Percentiles rank a stretch among this genome's conserved stretches.
phyloP scores from a whole-genome alignment of 169 alveolate species.

The Eimeria maxima region DNA sequence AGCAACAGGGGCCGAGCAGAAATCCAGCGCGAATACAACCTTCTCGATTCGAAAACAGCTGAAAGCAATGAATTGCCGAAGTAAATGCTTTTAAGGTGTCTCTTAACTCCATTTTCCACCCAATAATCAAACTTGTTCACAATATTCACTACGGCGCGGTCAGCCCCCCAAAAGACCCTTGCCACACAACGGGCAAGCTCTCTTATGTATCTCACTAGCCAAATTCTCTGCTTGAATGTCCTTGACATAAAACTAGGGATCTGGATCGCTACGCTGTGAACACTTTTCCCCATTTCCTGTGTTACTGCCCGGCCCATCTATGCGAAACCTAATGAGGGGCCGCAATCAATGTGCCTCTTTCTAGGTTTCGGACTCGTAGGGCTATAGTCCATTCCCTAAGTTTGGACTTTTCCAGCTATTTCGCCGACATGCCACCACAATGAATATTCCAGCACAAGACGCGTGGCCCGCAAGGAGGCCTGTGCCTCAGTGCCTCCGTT shows the following conservation, averaged over 20 bases:
- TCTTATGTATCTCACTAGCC: background rate
- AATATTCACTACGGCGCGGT: background rate
- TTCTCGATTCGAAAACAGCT: background rate
- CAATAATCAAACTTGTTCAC: background rate
- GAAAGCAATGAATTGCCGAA: background rate
- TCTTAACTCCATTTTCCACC: background rate
- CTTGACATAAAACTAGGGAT: background rate
- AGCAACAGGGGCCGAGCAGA: background rate
- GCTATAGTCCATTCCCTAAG: background rate
- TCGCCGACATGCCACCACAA: constrained; percentile 35
- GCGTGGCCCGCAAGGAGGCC: background rate
- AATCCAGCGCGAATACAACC: background rate
- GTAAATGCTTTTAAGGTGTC: background rate
- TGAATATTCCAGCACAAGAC: background rate
- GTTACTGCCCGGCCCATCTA: background rate
- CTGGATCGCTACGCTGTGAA: background rate
- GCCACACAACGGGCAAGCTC: background rate
- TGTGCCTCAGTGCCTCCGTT: background rate
- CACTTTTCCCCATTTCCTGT: background rate
- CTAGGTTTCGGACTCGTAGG: background rate
- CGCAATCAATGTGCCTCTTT: background rate
- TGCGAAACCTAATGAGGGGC: background rate
- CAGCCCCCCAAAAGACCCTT: background rate
- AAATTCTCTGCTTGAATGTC: background rate
- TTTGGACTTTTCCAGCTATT: background rate